Conservation (phyloP, 305 asterid species). For the Rubia balearica region DNA sequence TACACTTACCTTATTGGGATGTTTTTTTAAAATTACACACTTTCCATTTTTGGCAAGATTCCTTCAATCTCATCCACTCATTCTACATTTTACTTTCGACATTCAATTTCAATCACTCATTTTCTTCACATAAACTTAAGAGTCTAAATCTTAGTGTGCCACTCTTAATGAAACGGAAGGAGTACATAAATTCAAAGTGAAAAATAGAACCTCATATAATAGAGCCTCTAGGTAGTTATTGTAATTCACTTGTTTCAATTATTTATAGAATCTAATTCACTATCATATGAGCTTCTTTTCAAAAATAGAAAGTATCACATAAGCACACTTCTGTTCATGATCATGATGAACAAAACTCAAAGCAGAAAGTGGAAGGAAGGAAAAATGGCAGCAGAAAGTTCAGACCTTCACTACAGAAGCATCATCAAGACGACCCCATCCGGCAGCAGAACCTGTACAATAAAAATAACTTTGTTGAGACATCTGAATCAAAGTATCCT, state of each 20-base stretch:
- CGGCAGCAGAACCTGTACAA: constrained; percentile 90
- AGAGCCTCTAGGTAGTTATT: no score
- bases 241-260: background rate
- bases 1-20: no score
- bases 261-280: background rate
- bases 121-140: no score
- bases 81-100: no score
- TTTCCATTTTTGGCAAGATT: no score
- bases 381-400: constrained; percentile 18
- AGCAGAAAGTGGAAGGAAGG: background rate
- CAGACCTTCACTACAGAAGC: constrained; percentile 90
- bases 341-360: background rate
- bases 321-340: background rate
- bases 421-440: constrained; percentile 98
- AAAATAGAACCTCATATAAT: background rate
- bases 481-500: constrained; percentile 4
- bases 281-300: background rate
- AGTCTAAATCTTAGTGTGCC: no score
- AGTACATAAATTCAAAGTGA: background rate
- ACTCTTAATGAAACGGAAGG: no score
- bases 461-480: constrained; percentile 19
- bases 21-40: no score
- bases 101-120: no score
- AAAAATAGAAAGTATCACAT: background rate
- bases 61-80: no score